These are phyloP conservation scores for Cryptococcus jaspeensis DNA, from an alignment of 1,284 basidiomycete species.

Conservation along the genomic window DNA sequence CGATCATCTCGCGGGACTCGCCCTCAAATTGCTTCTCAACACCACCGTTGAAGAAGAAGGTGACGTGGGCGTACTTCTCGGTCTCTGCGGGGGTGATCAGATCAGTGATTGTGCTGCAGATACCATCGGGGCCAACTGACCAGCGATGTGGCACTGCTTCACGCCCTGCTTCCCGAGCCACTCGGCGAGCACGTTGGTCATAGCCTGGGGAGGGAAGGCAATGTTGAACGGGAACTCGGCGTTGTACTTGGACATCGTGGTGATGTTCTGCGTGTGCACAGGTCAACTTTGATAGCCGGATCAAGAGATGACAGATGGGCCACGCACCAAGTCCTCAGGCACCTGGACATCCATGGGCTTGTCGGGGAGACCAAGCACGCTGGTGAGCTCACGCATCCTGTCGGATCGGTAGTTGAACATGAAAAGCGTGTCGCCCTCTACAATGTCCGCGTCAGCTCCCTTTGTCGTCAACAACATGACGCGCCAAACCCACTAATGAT, in stretches of 20 bases:
- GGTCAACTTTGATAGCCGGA: too few relatives aligned
- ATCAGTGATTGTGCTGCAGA: not conserved
- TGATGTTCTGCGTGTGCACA: slow-evolving; percentile 61
- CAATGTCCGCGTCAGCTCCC: slow-evolving; percentile 14
- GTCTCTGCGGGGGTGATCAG: slow-evolving; percentile 61
- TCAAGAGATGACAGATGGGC: too few relatives aligned
- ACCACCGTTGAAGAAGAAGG: slow-evolving; percentile 95
- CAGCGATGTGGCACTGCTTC: slow-evolving; percentile 82
- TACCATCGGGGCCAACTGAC: slow-evolving; percentile 49
- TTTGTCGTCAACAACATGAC: not conserved
- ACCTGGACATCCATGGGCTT: slow-evolving; percentile 77
- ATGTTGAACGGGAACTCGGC: slow-evolving; percentile 79
- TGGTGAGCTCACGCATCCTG: slow-evolving; percentile 81
- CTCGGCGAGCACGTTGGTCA: slow-evolving; percentile 89
- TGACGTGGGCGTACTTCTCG: slow-evolving; percentile 92
- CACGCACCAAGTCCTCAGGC: slow-evolving; percentile 73
- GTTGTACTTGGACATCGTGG: slow-evolving; percentile 92
- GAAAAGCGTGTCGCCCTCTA: slow-evolving; percentile 73
- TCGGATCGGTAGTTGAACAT: slow-evolving; percentile 95
- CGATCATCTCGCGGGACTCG: slow-evolving; percentile 83
- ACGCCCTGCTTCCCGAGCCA: slow-evolving; percentile 74
- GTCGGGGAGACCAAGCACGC: slow-evolving; percentile 74
- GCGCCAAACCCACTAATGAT: slow-evolving; percentile 64
- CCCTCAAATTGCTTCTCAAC: slow-evolving; percentile 81
- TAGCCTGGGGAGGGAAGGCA: slow-evolving; percentile 83